A percentile compares a stretch with the other conserved stretches of the same genome.
Evolutionary conservation across 164 flowering plant species (phyloP).

Genomic region (Magnolia changhungtana): DNA sequence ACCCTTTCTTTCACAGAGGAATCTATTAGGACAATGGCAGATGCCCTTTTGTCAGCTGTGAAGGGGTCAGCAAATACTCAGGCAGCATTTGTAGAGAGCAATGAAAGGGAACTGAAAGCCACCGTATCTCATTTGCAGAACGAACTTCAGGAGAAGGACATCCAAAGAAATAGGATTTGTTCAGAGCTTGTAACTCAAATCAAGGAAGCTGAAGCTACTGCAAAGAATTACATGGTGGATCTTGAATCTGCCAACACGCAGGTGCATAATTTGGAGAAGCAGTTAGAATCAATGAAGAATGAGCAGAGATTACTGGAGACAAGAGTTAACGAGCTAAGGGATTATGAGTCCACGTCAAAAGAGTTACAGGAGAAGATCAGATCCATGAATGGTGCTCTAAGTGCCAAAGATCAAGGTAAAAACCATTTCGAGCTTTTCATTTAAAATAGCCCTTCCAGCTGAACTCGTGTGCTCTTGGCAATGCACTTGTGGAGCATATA

Average conservation of each 20-base stretch:
- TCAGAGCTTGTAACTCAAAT: constrained; percentile 80
- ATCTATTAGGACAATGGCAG: constrained; percentile 39
- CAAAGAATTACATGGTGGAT: constrained; percentile 42
- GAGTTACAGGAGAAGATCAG: constrained; percentile 51
- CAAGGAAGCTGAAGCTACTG: constrained; percentile 75
- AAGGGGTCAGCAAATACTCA: constrained; percentile 39
- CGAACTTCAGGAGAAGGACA: constrained; percentile 89
- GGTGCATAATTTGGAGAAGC: constrained; percentile 46
- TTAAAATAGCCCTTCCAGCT: not conserved
- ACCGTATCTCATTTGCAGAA: constrained; percentile 58
- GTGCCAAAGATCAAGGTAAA: constrained; percentile 87
- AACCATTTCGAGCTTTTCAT: not conserved
- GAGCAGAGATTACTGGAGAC: constrained; percentile 44
- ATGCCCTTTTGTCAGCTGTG: constrained; percentile 42
- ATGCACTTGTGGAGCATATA: not conserved
- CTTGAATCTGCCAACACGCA: constrained; percentile 49
- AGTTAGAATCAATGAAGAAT: constrained; percentile 38
- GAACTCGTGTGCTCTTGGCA: not conserved
- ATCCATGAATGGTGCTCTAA: constrained; percentile 48
- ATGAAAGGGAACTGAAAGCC: constrained; percentile 60
- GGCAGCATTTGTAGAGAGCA: constrained; percentile 35
- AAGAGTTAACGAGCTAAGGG: constrained; percentile 48
- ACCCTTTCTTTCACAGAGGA: constrained; percentile 39
- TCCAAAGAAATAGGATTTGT: constrained; percentile 66
- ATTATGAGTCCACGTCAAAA: constrained; percentile 31